Percentiles rank a stretch among this genome's conserved stretches.
These are phyloP conservation scores for Vickermania spadyakhi DNA, from an alignment of 208 protist species.

Conservation along the genomic window DNA sequence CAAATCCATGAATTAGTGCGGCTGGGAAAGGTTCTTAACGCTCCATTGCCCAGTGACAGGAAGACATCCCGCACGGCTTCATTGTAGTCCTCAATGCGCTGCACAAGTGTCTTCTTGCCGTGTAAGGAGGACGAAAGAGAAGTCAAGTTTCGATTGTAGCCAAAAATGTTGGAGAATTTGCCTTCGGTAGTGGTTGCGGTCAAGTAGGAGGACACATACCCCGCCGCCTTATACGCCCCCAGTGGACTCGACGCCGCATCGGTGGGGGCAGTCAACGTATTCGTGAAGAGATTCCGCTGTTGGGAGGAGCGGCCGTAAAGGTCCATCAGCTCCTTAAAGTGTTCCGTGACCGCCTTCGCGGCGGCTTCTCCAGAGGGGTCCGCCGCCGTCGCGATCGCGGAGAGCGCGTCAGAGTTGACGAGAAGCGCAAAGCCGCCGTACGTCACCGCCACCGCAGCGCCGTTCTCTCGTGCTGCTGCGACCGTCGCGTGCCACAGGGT, in stretches of 20 bases:
- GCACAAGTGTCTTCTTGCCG: background rate
- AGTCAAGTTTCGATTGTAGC: constrained; percentile 1
- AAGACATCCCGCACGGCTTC: background rate
- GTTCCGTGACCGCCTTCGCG: background rate
- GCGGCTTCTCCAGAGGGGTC: background rate
- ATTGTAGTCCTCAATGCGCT: background rate
- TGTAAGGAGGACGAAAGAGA: background rate
- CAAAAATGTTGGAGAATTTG: constrained; percentile 1
- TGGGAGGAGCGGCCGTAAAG: background rate
- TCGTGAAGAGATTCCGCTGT: background rate
- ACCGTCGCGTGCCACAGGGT: constrained; percentile 1
- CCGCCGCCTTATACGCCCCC: background rate
- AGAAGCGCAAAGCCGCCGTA: background rate
- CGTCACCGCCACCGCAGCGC: background rate
- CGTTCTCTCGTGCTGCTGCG: background rate
- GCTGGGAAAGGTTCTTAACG: background rate
- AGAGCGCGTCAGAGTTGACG: background rate
- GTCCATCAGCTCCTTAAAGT: background rate
- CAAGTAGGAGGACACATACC: background rate
- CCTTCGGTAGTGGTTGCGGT: background rate
- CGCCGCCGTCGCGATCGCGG: background rate
- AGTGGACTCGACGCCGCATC: background rate
- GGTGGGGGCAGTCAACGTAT: background rate
- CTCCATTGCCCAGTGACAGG: background rate
- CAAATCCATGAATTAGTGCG: constrained; percentile 1